These are phyloP conservation scores for Mycena capillaripes DNA, from an alignment of 768 basidiomycete species.

Conservation along the genomic window DNA sequence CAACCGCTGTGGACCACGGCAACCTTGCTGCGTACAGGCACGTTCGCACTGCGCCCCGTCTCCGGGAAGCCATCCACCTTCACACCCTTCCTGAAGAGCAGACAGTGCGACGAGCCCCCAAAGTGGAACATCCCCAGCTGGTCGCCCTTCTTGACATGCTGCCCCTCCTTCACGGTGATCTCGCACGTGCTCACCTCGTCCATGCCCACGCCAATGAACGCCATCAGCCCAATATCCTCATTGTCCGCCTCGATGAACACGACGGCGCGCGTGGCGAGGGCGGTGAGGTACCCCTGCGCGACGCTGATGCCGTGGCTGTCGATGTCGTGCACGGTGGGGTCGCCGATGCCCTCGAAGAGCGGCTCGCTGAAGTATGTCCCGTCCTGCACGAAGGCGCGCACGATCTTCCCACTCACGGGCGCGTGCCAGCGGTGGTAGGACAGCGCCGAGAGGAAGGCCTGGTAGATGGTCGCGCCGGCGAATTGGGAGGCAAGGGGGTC, in stretches of 20 bases:
- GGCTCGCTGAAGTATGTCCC: conserved; percentile 65
- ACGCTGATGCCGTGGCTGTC: conserved; percentile 33
- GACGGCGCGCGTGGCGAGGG: conserved; percentile 63
- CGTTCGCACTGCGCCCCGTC: conserved; percentile 5
- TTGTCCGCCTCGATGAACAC: conserved; percentile 70
- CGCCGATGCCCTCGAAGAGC: conserved; percentile 41
- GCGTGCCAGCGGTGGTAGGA: conserved; percentile 77
- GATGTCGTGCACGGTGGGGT: conserved; percentile 39
- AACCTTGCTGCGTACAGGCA: conserved; percentile 19
- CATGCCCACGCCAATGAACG: conserved; percentile 72
- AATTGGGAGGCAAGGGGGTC: conserved; percentile 8
- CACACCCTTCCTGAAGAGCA: conserved; percentile 55
- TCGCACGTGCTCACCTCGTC: conserved; percentile 74
- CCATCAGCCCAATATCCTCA: conserved; percentile 66
- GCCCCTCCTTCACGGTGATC: conserved; percentile 59
- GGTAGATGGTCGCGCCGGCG: conserved; percentile 65
- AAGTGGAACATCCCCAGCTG: conserved; percentile 76
- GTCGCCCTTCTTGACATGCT: conserved; percentile 65
- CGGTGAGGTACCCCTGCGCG: conserved; percentile 46
- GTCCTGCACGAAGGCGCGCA: conserved; percentile 58
- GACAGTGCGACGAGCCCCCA: conserved; percentile 67
- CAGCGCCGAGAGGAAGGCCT: conserved; percentile 68
- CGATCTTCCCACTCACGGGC: conserved; percentile 64
- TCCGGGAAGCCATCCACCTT: conserved; percentile 29
- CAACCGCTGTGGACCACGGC: conserved; percentile 1